Evolutionary conservation across 2,329 filamentous ascomycete species (phyloP).

Genomic region (Cryphonectria japonica): DNA sequence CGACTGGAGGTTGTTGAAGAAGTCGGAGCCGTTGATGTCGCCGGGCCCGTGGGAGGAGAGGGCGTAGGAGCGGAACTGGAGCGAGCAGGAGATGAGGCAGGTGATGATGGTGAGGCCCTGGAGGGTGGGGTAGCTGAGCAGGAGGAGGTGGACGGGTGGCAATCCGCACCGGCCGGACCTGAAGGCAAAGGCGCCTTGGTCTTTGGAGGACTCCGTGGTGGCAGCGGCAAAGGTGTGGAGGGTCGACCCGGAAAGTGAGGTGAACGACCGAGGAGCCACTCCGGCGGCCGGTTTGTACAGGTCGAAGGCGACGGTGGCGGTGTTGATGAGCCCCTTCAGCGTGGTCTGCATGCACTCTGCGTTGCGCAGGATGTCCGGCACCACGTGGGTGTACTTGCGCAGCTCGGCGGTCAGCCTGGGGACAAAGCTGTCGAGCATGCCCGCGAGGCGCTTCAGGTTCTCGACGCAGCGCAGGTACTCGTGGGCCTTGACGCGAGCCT

Average conservation of each 20-base stretch:
- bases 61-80: slow-evolving; percentile 19
- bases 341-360: slow-evolving; percentile 19
- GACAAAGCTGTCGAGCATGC: slow-evolving; percentile 13
- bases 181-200: neutral
- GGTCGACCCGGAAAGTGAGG: slow-evolving; percentile 6
- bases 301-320: slow-evolving; percentile 8
- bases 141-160: neutral
- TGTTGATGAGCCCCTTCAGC: slow-evolving; percentile 6
- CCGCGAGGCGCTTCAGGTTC: slow-evolving; percentile 14
- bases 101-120: slow-evolving; percentile 19
- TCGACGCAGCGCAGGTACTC: slow-evolving; percentile 15
- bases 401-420: slow-evolving; percentile 2
- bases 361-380: slow-evolving; percentile 10
- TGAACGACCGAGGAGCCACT: neutral
- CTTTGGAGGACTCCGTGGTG: neutral
- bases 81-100: slow-evolving; percentile 11
- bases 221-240: neutral
- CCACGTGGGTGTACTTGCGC: slow-evolving; percentile 13
- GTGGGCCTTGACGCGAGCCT: slow-evolving; percentile 6
- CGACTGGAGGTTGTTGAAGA: slow-evolving; percentile 18
- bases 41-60: slow-evolving; percentile 5
- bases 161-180: neutral
- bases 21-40: slow-evolving; percentile 5
- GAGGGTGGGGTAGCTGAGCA: slow-evolving; percentile 19
- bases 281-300: neutral